Evolutionary conservation across 2,329 filamentous ascomycete species (phyloP).

Genomic region (Dothideomycetidae sp.): DNA sequence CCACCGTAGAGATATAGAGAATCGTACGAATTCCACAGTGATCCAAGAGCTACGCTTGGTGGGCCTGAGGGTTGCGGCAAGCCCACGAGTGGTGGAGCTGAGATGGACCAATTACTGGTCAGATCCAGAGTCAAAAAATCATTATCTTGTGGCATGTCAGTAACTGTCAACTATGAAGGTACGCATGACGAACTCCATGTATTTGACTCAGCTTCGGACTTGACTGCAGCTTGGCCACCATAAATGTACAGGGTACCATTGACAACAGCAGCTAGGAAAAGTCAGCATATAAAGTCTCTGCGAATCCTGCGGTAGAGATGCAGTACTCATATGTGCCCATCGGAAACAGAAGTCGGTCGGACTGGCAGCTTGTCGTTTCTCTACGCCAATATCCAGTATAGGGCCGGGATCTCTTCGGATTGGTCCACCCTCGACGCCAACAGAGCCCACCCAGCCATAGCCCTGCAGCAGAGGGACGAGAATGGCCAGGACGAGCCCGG

Average conservation of each 20-base stretch:
- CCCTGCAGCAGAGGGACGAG: slow-evolving; percentile 18
- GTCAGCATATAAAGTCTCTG: slow-evolving; percentile 12
- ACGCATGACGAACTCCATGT: slow-evolving; percentile 49
- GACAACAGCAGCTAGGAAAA: slow-evolving; percentile 42
- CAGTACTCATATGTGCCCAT: slow-evolving; percentile 49
- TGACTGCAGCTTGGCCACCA: slow-evolving; percentile 50
- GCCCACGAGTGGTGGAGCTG: slow-evolving; percentile 46
- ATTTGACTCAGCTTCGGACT: slow-evolving; percentile 43
- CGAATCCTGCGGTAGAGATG: neutral
- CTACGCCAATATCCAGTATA: slow-evolving; percentile 10
- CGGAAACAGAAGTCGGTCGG: slow-evolving; percentile 46
- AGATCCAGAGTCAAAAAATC: slow-evolving; percentile 60
- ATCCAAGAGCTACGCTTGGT: slow-evolving; percentile 57
- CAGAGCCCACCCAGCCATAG: slow-evolving; percentile 14
- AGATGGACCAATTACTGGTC: slow-evolving; percentile 56
- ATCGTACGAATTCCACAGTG: slow-evolving; percentile 58
- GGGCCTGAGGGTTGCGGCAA: slow-evolving; percentile 53
- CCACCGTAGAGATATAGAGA: slow-evolving; percentile 62
- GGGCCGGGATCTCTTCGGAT: slow-evolving; percentile 13
- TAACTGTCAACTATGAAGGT: slow-evolving; percentile 11
- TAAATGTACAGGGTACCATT: slow-evolving; percentile 68
- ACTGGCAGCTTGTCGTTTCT: slow-evolving; percentile 30
- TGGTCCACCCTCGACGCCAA: slow-evolving; percentile 20
- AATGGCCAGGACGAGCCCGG: slow-evolving; percentile 17
- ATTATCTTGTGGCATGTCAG: slow-evolving; percentile 38